Conservation (phyloP, 352 stramenopile genomes). For the Globisporangium okanoganense region DNA sequence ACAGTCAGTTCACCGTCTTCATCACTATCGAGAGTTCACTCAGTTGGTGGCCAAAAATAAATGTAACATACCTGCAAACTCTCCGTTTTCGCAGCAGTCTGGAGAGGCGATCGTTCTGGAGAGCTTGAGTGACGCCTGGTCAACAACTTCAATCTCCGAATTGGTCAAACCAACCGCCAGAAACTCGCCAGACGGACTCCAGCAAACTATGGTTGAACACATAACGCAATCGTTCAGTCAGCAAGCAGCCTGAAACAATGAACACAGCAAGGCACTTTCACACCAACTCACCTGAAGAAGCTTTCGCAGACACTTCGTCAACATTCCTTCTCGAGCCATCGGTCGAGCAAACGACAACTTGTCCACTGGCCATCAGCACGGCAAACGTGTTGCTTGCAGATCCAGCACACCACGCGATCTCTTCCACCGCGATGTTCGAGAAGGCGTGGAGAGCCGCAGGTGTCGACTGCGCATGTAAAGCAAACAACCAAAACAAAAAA, state of each 20-base stretch:
- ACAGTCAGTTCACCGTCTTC: not conserved
- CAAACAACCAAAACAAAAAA: not conserved
- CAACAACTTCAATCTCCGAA: constrained; percentile 36
- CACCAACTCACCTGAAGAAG: constrained; percentile 24
- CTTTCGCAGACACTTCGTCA: constrained; percentile 1
- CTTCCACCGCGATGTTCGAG: constrained; percentile 30
- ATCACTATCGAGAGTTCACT: not conserved
- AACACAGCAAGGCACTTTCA: not conserved
- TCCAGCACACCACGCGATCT: constrained; percentile 46
- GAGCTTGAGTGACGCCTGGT: constrained; percentile 20
- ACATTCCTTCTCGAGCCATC: not conserved
- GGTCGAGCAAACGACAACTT: constrained; percentile 30
- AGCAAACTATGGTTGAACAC: constrained; percentile 28
- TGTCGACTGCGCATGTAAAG: constrained; percentile 18
- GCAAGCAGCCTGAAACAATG: not conserved
- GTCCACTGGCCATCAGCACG: constrained; percentile 38
- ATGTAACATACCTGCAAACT: constrained; percentile 21
- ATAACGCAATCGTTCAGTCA: not conserved
- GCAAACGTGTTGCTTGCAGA: constrained; percentile 23
- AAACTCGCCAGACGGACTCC: constrained; percentile 39
- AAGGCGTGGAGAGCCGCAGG: constrained; percentile 38
- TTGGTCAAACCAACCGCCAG: constrained; percentile 39
- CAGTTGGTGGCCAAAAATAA: not conserved
- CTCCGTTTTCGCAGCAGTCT: constrained; percentile 27
- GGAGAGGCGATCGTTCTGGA: constrained; percentile 35